Percentiles rank a stretch among this genome's conserved stretches.
Evolutionary conservation across 352 stramenopile genomes (phyloP).

Genomic region (Globisporangium splendens): DNA sequence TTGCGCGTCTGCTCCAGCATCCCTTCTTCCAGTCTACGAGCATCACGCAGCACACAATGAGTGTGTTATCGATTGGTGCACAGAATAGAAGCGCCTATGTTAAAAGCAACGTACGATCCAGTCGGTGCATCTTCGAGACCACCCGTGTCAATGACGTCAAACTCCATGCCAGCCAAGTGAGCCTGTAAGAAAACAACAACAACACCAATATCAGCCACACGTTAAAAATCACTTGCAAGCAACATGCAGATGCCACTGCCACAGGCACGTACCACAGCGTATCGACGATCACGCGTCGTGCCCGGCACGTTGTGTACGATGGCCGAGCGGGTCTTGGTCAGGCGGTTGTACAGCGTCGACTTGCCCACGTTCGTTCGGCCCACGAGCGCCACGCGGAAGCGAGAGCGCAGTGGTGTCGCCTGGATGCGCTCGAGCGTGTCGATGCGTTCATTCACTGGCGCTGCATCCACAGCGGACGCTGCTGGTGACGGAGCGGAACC

Average conservation of each 20-base stretch:
- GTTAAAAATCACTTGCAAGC: background rate
- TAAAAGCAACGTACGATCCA: slow-evolving; percentile 31
- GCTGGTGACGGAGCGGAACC: slow-evolving; percentile 4
- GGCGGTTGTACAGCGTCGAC: slow-evolving; percentile 81
- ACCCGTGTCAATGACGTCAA: slow-evolving; percentile 83
- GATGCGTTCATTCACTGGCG: slow-evolving; percentile 25
- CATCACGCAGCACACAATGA: background rate
- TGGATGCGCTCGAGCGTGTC: slow-evolving; percentile 35
- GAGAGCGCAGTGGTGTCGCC: slow-evolving; percentile 32
- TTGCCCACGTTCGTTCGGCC: slow-evolving; percentile 84
- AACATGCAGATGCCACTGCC: background rate
- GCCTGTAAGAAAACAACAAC: slow-evolving; percentile 22
- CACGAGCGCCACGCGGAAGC: slow-evolving; percentile 76
- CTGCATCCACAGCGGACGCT: background rate
- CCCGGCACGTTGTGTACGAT: slow-evolving; percentile 85
- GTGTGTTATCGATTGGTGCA: background rate
- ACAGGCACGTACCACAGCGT: slow-evolving; percentile 32
- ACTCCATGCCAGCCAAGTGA: slow-evolving; percentile 61
- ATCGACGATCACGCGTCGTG: slow-evolving; percentile 76
- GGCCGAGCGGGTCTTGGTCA: slow-evolving; percentile 69
- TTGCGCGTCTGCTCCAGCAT: slow-evolving; percentile 77
- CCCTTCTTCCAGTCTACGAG: slow-evolving; percentile 53
- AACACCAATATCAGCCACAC: background rate
- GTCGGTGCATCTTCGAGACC: slow-evolving; percentile 68
- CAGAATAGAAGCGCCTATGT: background rate